These are phyloP conservation scores for Silene coronaria DNA, from an alignment of 179 eudicot genomes.

Conservation along the genomic window DNA sequence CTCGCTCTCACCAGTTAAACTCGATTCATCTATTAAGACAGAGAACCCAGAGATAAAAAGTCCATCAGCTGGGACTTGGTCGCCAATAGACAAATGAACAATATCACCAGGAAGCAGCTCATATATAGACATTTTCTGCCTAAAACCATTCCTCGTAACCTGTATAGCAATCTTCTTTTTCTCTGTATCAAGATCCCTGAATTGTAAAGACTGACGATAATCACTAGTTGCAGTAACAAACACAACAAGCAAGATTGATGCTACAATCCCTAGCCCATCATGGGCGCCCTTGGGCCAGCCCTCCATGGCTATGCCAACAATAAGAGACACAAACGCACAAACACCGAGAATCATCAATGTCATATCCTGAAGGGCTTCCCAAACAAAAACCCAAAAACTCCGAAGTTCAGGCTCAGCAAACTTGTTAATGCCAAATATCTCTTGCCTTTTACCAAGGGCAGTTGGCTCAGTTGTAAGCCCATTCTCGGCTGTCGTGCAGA, in stretches of 20 bases:
- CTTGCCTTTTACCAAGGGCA: constrained; percentile 43
- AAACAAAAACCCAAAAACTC: constrained; percentile 76
- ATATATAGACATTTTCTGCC: constrained; percentile 83
- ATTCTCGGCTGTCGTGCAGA: constrained; percentile 42
- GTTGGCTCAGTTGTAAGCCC: constrained; percentile 49
- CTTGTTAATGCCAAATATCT: constrained; percentile 66
- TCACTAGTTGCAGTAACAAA: constrained; percentile 93
- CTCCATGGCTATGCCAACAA: constrained; percentile 80
- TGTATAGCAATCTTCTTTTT: constrained; percentile 85
- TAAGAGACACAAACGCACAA: constrained; percentile 77
- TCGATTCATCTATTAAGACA: constrained; percentile 75
- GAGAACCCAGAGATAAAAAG: constrained; percentile 83
- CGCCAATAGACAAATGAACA: constrained; percentile 83
- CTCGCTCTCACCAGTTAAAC: constrained; percentile 93
- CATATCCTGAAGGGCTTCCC: constrained; percentile 97
- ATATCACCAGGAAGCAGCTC: constrained; percentile 80
- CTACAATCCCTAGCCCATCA: constrained; percentile 90
- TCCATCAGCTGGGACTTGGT: constrained; percentile 97
- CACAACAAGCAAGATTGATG: constrained; percentile 78
- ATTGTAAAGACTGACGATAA: constrained; percentile 87
- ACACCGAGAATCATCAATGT: constrained; percentile 87
- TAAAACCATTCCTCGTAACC: constrained; percentile 71
- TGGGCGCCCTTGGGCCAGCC: constrained; percentile 94
- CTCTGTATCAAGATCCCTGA: constrained; percentile 85
- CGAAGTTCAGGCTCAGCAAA: constrained; percentile 56